A percentile compares a stretch with the other conserved stretches of the same genome.
Conservation (phyloP, 257 asterid genomes). For the Solanum commersonii region DNA sequence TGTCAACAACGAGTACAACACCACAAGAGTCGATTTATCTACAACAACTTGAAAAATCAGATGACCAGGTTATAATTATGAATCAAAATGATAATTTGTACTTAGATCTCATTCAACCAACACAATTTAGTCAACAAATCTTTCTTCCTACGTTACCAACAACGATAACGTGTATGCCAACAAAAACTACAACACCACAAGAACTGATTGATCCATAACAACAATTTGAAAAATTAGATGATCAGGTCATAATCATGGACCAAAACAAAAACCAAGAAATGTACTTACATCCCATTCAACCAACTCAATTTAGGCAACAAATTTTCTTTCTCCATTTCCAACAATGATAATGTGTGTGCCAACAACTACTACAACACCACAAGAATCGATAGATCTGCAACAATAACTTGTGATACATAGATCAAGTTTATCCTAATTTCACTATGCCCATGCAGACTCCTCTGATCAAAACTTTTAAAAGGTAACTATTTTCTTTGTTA, state of each 20-base stretch:
- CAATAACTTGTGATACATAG: neutral
- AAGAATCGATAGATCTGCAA: conserved; percentile 1
- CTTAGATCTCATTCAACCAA: neutral
- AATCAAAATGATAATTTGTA: too few relatives aligned
- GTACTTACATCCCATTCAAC: too few relatives aligned
- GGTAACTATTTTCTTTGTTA: conserved; percentile 12
- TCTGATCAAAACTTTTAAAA: conserved; percentile 31
- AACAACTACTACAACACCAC: neutral
- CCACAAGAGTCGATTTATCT: too few relatives aligned
- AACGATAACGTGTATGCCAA: neutral
- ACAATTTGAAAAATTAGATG: too few relatives aligned
- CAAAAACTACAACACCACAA: neutral
- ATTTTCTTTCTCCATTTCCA: too few relatives aligned
- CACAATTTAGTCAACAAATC: neutral
- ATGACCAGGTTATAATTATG: neutral
- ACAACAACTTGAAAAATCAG: too few relatives aligned
- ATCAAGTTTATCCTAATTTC: conserved; percentile 4
- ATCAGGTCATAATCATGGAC: too few relatives aligned
- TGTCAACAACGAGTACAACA: too few relatives aligned
- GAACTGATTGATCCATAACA: too few relatives aligned
- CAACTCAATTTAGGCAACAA: too few relatives aligned
- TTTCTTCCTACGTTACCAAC: conserved; percentile 1
- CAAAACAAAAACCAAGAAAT: too few relatives aligned
- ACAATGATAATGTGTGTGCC: neutral
- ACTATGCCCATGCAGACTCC: conserved; percentile 13